Conservation (phyloP, 768 basidiomycete genomes). For the Hericium rajendrae region DNA sequence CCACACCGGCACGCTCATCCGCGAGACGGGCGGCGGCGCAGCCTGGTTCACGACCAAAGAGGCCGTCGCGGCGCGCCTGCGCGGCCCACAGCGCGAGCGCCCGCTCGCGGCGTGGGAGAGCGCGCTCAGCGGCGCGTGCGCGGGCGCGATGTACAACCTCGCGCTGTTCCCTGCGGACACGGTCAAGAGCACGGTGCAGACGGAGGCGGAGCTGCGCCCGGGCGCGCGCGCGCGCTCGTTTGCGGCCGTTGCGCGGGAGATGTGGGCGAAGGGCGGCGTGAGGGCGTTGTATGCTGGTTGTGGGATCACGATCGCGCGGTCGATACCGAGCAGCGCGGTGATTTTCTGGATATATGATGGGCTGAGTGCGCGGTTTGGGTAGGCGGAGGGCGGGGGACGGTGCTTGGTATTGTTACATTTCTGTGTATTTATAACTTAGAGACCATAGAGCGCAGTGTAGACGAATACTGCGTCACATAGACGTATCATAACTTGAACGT, state of each 20-base stretch:
- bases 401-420: not conserved
- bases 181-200: slow-evolving; percentile 92
- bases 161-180: slow-evolving; percentile 94
- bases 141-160: slow-evolving; percentile 79
- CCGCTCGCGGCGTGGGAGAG: slow-evolving; percentile 57
- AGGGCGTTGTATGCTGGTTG: slow-evolving; percentile 87
- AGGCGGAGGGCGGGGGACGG: not conserved
- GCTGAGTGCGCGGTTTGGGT: slow-evolving; percentile 45
- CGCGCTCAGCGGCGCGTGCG: slow-evolving; percentile 76
- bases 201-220: slow-evolving; percentile 77
- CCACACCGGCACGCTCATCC: slow-evolving; percentile 86
- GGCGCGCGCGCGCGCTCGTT: slow-evolving; percentile 28
- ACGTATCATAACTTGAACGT: too few species aligned
- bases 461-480: too few species aligned
- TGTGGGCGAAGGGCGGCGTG: slow-evolving; percentile 70
- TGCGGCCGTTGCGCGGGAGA: slow-evolving; percentile 48
- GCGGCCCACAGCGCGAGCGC: slow-evolving; percentile 23
- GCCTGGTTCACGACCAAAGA: slow-evolving; percentile 93
- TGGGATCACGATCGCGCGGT: slow-evolving; percentile 79
- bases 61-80: slow-evolving; percentile 51
- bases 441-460: too few species aligned
- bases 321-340: slow-evolving; percentile 83
- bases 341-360: slow-evolving; percentile 92
- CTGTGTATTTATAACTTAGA: not conserved
- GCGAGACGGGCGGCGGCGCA: slow-evolving; percentile 84